These are phyloP conservation scores for Rhododendron molle DNA, from an alignment of 148 eudicot species.

Conservation along the genomic window DNA sequence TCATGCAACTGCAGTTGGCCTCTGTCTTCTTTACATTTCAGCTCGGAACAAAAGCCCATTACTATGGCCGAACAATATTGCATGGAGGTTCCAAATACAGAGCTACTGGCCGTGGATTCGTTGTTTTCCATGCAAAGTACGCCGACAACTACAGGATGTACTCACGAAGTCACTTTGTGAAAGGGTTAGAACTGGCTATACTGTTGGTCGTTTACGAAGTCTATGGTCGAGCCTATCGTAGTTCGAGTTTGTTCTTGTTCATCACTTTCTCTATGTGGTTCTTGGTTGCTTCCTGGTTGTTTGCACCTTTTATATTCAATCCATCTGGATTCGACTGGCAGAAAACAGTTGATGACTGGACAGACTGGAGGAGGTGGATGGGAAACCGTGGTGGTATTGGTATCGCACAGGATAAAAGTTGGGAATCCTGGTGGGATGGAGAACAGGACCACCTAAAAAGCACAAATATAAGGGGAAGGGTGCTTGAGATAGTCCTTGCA, in stretches of 20 bases:
- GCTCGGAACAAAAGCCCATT: constrained; percentile 97
- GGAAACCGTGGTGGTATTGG: constrained; percentile 97
- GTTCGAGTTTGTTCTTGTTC: constrained; percentile 69
- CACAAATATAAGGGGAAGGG: constrained; percentile 78
- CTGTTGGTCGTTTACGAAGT: constrained; percentile 74
- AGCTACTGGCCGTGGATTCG: constrained; percentile 98
- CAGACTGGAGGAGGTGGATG: constrained; percentile 99
- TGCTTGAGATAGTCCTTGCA: constrained; percentile 76
- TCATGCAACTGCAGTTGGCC: constrained; percentile 97
- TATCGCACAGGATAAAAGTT: constrained; percentile 73
- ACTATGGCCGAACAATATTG: constrained; percentile 80
- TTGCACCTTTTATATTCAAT: constrained; percentile 95
- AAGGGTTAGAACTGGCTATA: constrained; percentile 76
- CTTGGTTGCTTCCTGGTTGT: constrained; percentile 88
- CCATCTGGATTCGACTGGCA: constrained; percentile 99
- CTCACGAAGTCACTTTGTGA: constrained; percentile 93
- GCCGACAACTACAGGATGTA: constrained; percentile 93
- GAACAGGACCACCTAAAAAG: constrained; percentile 87
- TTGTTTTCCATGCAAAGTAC: constrained; percentile 93
- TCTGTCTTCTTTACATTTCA: constrained; percentile 96
- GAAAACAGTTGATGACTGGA: constrained; percentile 98
- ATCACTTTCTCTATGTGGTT: constrained; percentile 97
- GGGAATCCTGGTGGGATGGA: constrained; percentile 99
- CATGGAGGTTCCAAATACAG: constrained; percentile 98
- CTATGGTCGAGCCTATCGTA: constrained; percentile 70